Evolutionary conservation across 441 rosid genomes (phyloP).

Genomic region (Gossypium gossypioides): DNA sequence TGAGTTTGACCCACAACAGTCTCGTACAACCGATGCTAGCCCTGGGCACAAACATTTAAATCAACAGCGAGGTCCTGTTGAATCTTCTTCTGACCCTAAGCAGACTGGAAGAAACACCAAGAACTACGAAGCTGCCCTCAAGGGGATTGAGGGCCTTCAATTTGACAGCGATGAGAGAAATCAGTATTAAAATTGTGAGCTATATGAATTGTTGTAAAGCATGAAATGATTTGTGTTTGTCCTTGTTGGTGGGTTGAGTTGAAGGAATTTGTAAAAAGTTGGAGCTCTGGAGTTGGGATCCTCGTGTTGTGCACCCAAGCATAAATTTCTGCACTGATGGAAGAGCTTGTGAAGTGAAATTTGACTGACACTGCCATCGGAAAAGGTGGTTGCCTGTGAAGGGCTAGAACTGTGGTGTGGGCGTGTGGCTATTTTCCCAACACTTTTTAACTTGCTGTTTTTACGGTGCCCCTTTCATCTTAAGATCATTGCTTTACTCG

Average conservation of each 20-base stretch:
- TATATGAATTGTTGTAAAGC: slow-evolving; percentile 26
- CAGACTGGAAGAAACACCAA: slow-evolving; percentile 44
- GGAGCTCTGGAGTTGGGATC: neutral
- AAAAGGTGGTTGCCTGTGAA: neutral
- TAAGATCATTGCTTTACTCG: neutral
- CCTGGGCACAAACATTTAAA: slow-evolving; percentile 29
- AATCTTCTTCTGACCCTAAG: slow-evolving; percentile 42
- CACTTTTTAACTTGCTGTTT: neutral
- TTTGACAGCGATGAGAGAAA: slow-evolving; percentile 57
- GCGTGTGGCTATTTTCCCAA: neutral
- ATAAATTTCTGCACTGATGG: neutral
- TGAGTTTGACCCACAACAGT: slow-evolving; percentile 35
- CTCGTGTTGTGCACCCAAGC: neutral
- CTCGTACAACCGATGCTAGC: slow-evolving; percentile 18
- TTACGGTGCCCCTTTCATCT: slow-evolving; percentile 8
- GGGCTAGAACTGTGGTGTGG: neutral
- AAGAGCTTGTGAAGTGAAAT: slow-evolving; percentile 7
- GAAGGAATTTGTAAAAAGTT: neutral
- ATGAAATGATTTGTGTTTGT: slow-evolving; percentile 17
- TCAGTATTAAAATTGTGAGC: slow-evolving; percentile 32
- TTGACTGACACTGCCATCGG: neutral
- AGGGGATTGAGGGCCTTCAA: slow-evolving; percentile 61
- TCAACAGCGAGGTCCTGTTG: slow-evolving; percentile 35
- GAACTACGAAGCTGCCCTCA: slow-evolving; percentile 53
- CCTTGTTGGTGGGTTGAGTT: slow-evolving; percentile 2